Percentiles rank a stretch among this genome's conserved stretches.
Conservation (phyloP, 192 early-diverging fungal genomes). For the Backusella mclennaniae region DNA sequence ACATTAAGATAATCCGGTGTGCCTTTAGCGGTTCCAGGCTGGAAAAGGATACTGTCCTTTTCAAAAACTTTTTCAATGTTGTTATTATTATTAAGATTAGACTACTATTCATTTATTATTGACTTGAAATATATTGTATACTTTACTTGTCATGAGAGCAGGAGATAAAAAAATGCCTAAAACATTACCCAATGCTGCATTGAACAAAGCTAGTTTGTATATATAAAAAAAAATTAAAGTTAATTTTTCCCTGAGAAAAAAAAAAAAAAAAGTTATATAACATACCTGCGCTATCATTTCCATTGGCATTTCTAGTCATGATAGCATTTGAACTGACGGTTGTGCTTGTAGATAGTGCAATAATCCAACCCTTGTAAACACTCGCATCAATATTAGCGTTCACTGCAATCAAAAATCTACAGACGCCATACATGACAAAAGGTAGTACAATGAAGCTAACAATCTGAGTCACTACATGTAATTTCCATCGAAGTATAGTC, state of each 20-base stretch:
- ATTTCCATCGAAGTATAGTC: constrained; percentile 47
- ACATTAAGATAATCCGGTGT: constrained; percentile 46
- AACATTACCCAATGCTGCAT: constrained; percentile 66
- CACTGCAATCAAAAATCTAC: constrained; percentile 37
- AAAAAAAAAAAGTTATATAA: background rate
- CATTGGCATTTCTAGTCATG: constrained; percentile 65
- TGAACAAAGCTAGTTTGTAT: constrained; percentile 46
- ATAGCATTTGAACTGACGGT: constrained; percentile 71
- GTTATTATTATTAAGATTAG: background rate
- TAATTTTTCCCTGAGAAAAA: background rate
- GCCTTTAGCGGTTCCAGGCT: constrained; percentile 23
- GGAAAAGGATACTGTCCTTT: constrained; percentile 19
- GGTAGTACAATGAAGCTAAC: constrained; percentile 56
- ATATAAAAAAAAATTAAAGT: background rate
- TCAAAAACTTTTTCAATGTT: constrained; percentile 12
- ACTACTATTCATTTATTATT: background rate
- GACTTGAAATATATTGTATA: background rate
- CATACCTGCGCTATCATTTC: constrained; percentile 51
- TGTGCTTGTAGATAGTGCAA: constrained; percentile 60
- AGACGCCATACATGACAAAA: constrained; percentile 51
- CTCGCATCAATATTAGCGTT: constrained; percentile 45
- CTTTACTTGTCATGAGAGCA: constrained; percentile 30
- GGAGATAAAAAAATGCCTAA: constrained; percentile 42
- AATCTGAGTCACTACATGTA: constrained; percentile 56
- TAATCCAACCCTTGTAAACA: constrained; percentile 56